Base-by-base conservation (phyloP, 2,329 filamentous ascomycete genomes). In the Purpureocillium takamizusanense region DNA sequence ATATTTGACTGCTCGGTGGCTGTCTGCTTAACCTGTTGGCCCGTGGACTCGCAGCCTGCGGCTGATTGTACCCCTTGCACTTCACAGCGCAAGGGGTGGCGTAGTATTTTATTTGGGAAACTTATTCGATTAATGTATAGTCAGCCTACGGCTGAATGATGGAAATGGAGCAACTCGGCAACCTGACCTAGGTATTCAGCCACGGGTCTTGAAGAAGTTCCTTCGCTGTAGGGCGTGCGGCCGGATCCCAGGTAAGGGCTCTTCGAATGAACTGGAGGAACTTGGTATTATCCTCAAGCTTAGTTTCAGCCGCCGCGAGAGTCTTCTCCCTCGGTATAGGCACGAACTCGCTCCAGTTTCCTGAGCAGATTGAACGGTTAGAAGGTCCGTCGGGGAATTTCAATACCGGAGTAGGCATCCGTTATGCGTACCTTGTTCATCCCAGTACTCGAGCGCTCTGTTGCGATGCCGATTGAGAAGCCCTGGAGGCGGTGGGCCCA, bases 181-280 rank as follows among this genome's bases (percentile, higher is more conserved):
- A 28, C 12, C 25, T 28, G 25, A 12, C 25, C 33, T 42, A 34
- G 9, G 16, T n/a, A 10, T 17, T 12, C 13, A 53, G 25, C 51
- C 51, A 55, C 11, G 46, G 50, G 27, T 54, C 49, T 31, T 44
- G 41, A 3, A 54, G 27, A 12, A 52, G 33, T 13, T 53, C 41
- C 31, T 39, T 51, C 2, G 51, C 51, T 2, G 50, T 52, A 11
- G 52, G 51, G 0, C 51, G 44, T 5, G 41, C 29, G 9, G 45
- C 25, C 0, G 52, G 50, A 7, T 39, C 34, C 51, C 52, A 55
- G 1, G 46, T 42, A 23, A 53, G 37, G 0, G 43, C 45, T 17
- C 47, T 50, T 14, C 50, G 39, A 3, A 54, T 35, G 36, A 54
- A 53, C 2, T 33, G 21, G 15, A 52, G 33, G 6, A 54, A 51